These are phyloP conservation scores for Diutina scorzettiae DNA, from an alignment of 1,139 yeast species.

Conservation along the genomic window DNA sequence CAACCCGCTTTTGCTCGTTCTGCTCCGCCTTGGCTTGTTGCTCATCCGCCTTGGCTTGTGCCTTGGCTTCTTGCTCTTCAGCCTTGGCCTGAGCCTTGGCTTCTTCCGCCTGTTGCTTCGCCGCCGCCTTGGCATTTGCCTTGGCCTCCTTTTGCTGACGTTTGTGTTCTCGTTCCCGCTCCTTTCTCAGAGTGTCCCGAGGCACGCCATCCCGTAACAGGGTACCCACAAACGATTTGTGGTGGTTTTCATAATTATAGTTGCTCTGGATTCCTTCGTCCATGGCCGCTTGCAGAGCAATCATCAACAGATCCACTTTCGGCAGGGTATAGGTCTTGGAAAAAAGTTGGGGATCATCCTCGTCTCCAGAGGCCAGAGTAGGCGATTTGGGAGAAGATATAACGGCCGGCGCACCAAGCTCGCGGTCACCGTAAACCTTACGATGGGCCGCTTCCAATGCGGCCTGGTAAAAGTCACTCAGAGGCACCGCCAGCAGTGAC, in stretches of 20 bases:
- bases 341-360: background rate
- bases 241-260: constrained; percentile 5
- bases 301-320: background rate
- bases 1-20: background rate
- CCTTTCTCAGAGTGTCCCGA: background rate
- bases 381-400: background rate
- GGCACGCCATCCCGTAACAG: constrained; percentile 3
- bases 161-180: background rate
- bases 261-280: constrained; percentile 2
- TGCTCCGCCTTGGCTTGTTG: background rate
- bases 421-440: constrained; percentile 4
- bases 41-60: background rate
- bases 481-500: background rate
- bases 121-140: background rate
- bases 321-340: background rate
- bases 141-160: background rate
- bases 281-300: background rate
- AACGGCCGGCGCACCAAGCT: background rate
- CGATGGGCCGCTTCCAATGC: constrained; percentile 5
- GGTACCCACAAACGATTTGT: constrained; percentile 1
- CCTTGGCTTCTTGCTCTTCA: background rate
- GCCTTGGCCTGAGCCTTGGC: constrained; percentile 1
- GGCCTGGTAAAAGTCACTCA: constrained; percentile 4
- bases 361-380: background rate
- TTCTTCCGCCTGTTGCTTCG: background rate